Conservation (phyloP, 169 alveolate species). For the Eimeria zaria region DNA sequence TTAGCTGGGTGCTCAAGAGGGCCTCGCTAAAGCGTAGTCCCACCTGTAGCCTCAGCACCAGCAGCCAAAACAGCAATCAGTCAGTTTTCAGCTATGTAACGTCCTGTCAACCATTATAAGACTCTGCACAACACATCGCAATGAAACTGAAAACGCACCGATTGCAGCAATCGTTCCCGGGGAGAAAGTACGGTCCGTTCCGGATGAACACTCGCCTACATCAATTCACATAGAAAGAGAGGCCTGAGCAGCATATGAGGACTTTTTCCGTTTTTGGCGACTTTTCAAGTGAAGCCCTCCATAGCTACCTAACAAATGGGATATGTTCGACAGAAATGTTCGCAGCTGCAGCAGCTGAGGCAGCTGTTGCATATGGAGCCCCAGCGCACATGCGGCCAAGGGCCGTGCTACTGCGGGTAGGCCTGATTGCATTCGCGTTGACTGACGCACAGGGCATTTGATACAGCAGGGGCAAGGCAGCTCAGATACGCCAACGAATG, state of each 20-base stretch:
- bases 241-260: neutral
- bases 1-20: constrained; percentile 44
- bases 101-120: neutral
- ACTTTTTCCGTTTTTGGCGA: neutral
- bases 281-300: neutral
- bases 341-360: constrained; percentile 5
- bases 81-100: neutral
- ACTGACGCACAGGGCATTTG: constrained; percentile 75
- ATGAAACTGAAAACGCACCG: constrained; percentile 80
- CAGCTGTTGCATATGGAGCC: neutral
- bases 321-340: neutral
- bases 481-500: constrained; percentile 90
- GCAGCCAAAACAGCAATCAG: neutral
- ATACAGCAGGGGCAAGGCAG: constrained; percentile 91
- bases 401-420: neutral
- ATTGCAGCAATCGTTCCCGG: constrained; percentile 89
- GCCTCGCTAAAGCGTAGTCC: constrained; percentile 77
- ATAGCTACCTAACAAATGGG: neutral
- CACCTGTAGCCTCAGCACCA: constrained; percentile 34
- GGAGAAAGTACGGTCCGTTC: constrained; percentile 92
- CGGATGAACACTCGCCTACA: constrained; percentile 78
- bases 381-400: neutral
- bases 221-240: neutral
- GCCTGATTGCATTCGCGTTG: neutral
- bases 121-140: neutral